These are phyloP conservation scores for Candida corydali DNA, from an alignment of 805 yeast genomes.

Conservation along the genomic window DNA sequence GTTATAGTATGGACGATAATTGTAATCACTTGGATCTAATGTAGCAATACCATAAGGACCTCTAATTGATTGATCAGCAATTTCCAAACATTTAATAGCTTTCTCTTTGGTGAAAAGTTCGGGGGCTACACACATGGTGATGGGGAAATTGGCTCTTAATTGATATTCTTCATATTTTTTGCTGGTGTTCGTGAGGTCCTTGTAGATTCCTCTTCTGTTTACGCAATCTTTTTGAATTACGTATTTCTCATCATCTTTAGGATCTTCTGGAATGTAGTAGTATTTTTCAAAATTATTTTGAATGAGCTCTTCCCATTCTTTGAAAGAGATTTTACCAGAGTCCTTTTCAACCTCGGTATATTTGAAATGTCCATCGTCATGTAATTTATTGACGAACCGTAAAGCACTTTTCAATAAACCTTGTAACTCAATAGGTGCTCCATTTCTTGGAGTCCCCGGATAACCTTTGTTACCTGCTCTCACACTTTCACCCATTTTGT, in stretches of 20 bases:
- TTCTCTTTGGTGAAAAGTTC: conserved; percentile 67
- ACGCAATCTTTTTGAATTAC: conserved; percentile 62
- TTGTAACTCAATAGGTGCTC: conserved; percentile 90
- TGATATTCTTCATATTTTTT: conserved; percentile 93
- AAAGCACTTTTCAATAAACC: conserved; percentile 83
- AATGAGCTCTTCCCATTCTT: conserved; percentile 69
- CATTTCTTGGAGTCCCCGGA: conserved; percentile 98
- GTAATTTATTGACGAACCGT: conserved; percentile 68
- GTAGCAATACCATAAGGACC: conserved; percentile 94
- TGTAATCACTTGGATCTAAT: conserved; percentile 86
- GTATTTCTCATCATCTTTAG: conserved; percentile 55
- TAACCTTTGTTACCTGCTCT: conserved; percentile 81
- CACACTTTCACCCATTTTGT: conserved; percentile 95
- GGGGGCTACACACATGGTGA: conserved; percentile 94
- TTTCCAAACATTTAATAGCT: conserved; percentile 60
- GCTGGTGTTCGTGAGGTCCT: conserved; percentile 77
- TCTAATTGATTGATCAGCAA: conserved; percentile 70
- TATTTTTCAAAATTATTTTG: conserved; percentile 74
- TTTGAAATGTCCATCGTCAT: conserved; percentile 51
- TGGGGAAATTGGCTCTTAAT: conserved; percentile 84
- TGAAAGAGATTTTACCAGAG: conserved; percentile 57
- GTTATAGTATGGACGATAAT: conserved; percentile 84
- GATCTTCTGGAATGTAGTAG: conserved; percentile 69
- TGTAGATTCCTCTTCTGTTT: conserved; percentile 91
- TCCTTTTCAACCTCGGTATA: conserved; percentile 53